Percentiles rank a stretch among this genome's conserved stretches.
Evolutionary conservation across 1,139 yeast species (phyloP).

Genomic region (Blastobotrys aristatus): DNA sequence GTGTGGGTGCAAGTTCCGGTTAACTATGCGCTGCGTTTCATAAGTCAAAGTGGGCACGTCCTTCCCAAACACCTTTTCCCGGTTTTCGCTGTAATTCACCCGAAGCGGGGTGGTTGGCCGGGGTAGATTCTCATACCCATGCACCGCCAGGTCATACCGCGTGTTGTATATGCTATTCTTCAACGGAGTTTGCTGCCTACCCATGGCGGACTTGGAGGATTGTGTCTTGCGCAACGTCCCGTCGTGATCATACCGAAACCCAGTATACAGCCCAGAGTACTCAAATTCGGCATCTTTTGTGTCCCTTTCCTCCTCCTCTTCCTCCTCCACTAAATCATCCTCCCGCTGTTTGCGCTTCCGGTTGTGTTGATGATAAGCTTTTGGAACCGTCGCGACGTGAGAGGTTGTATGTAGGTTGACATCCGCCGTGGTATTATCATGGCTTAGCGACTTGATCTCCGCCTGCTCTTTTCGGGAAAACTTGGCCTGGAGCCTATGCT

Average conservation of each 20-base stretch:
- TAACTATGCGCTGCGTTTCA: constrained; percentile 8
- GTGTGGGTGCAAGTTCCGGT: constrained; percentile 12
- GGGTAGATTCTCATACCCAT: constrained; percentile 20
- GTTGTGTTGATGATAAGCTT: not conserved
- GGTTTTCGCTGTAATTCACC: constrained; percentile 13
- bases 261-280: constrained; percentile 10
- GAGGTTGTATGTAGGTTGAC: not conserved
- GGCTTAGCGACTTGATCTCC: not conserved
- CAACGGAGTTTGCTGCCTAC: not conserved
- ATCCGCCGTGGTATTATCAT: not conserved
- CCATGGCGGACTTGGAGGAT: not conserved
- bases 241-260: not conserved
- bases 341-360: not conserved
- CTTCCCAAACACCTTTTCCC: constrained; percentile 8
- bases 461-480: not conserved
- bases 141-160: constrained; percentile 12
- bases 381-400: not conserved
- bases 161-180: not conserved
- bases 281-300: constrained; percentile 5
- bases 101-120: constrained; percentile 15
- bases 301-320: not conserved
- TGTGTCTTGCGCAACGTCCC: not conserved
- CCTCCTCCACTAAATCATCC: not conserved
- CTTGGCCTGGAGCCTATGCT: not conserved
- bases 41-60: constrained; percentile 12